These are phyloP conservation scores for Lodderomyces theae DNA, from an alignment of 1,139 yeast species.

Conservation along the genomic window DNA sequence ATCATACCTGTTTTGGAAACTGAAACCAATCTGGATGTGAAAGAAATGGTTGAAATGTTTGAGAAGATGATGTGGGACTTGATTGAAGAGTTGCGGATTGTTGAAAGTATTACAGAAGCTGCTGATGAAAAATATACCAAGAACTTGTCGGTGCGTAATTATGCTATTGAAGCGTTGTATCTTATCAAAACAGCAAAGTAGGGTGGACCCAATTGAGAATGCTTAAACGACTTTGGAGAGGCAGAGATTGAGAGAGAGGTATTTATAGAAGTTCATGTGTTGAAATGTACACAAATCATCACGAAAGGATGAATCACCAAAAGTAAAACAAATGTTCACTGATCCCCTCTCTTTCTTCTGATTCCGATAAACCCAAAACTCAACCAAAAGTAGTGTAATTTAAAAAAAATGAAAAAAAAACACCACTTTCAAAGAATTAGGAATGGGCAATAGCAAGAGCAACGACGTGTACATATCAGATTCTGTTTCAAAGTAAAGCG, in stretches of 20 bases:
- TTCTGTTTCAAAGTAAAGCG: neutral
- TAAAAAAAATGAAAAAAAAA: no score
- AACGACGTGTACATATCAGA: no score
- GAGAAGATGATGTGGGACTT: constrained; percentile 75
- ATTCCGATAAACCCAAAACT: neutral
- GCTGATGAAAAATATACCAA: constrained; percentile 65
- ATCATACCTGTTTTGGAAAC: constrained; percentile 41
- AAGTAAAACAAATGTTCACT: no score
- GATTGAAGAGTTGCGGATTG: constrained; percentile 59
- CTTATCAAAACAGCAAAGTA: constrained; percentile 62
- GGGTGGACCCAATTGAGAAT: no score
- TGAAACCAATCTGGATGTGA: constrained; percentile 35
- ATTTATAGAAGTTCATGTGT: neutral
- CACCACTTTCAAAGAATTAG: no score
- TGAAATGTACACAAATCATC: neutral
- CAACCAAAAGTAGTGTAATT: neutral
- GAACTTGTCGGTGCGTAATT: constrained; percentile 74
- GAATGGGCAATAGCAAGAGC: no score
- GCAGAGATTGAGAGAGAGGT: no score
- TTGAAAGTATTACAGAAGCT: constrained; percentile 73
- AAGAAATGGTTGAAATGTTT: constrained; percentile 43
- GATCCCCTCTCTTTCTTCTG: neutral
- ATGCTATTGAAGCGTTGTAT: constrained; percentile 94
- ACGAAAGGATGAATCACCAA: no score
- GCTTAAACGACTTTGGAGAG: no score